phyloP scores from a whole-genome alignment of 768 basidiomycete species.

The Leccinum sublutescens region DNA sequence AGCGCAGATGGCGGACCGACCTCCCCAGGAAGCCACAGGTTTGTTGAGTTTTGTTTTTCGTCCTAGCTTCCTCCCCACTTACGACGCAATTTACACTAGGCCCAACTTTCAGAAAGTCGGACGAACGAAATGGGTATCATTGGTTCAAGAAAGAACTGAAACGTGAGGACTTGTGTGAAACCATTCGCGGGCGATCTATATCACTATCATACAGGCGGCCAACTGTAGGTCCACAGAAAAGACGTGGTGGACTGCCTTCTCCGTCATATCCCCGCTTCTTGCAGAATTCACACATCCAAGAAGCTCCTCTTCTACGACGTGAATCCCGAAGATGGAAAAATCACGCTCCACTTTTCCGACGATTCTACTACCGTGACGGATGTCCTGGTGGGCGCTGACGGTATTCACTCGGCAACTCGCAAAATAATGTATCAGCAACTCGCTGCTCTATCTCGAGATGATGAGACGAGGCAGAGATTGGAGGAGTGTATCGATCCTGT shows the following conservation, averaged over 20 bases:
- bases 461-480: too few relatives aligned
- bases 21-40: conserved; percentile 23
- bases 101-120: conserved; percentile 33
- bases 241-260: conserved; percentile 36
- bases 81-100: conserved; percentile 12
- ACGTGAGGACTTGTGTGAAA: conserved; percentile 15
- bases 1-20: conserved; percentile 10
- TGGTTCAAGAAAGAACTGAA: conserved; percentile 28
- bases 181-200: background rate
- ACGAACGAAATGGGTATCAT: conserved; percentile 32
- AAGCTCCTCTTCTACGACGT: conserved; percentile 33
- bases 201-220: conserved; percentile 24
- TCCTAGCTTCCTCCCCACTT: background rate
- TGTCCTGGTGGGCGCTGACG: too few relatives aligned
- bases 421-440: too few relatives aligned
- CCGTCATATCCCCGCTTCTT: conserved; percentile 26
- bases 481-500: too few relatives aligned
- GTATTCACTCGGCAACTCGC: too few relatives aligned
- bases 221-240: conserved; percentile 35
- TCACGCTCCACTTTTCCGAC: conserved; percentile 32
- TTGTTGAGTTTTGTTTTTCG: background rate
- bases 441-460: too few relatives aligned
- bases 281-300: conserved; percentile 35
- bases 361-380: too few relatives aligned
- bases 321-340: conserved; percentile 18